Conservation (phyloP, 352 stramenopile species). For the Pythium graminicola region DNA sequence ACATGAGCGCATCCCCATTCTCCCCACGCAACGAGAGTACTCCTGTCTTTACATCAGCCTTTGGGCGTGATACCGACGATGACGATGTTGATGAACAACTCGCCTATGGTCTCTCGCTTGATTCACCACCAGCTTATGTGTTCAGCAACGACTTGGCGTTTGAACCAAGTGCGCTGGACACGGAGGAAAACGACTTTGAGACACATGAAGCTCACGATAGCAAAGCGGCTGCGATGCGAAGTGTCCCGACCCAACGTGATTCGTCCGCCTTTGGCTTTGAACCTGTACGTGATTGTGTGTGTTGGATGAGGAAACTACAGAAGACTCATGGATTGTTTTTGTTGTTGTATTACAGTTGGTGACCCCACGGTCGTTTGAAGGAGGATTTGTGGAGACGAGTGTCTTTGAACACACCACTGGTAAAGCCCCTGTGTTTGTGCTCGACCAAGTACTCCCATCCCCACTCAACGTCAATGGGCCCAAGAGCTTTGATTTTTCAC, state of each 20-base stretch:
- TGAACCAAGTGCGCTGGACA: constrained; percentile 3
- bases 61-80: constrained; percentile 12
- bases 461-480: constrained; percentile 5
- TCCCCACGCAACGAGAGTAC: background rate
- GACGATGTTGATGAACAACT: constrained; percentile 19
- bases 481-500: constrained; percentile 19
- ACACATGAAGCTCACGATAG: constrained; percentile 22
- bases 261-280: constrained; percentile 17
- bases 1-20: constrained; percentile 18
- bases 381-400: constrained; percentile 21
- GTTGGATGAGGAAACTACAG: background rate
- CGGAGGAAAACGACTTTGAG: constrained; percentile 16
- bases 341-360: constrained; percentile 14
- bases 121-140: constrained; percentile 25
- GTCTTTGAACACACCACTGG: constrained; percentile 12
- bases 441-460: constrained; percentile 15
- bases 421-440: constrained; percentile 27
- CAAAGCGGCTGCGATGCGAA: constrained; percentile 23
- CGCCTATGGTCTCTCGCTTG: constrained; percentile 27
- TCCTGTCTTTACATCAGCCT: constrained; percentile 19
- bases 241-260: constrained; percentile 20
- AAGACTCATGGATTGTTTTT: constrained; percentile 3
- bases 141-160: constrained; percentile 30
- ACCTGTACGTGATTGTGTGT: constrained; percentile 10
- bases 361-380: constrained; percentile 15